Percentiles rank a stretch among this genome's conserved stretches.
phyloP scores from a whole-genome alignment of 2,329 filamentous ascomycete genomes.

The Colletotrichum sidae region DNA sequence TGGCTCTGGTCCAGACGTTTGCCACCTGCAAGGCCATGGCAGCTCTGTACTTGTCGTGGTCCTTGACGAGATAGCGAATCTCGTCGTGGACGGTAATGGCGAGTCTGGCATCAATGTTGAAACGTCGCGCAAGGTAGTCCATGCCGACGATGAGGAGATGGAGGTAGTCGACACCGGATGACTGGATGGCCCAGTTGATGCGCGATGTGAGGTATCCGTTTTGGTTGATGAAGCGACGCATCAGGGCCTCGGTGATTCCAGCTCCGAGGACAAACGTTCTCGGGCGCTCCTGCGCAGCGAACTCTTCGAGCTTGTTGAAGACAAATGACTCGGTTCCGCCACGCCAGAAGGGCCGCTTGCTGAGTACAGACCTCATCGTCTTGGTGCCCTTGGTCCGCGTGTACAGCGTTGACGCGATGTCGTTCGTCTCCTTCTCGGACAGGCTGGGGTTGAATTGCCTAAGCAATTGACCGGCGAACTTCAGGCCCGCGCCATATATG shows the following conservation, averaged over 20 bases:
- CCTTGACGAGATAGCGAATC: conserved; percentile 90
- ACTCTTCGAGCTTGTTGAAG: conserved; percentile 98
- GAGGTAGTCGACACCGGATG: conserved; percentile 95
- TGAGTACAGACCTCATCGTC: conserved; percentile 78
- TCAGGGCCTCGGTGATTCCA: conserved; percentile 94
- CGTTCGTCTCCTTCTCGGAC: conserved; percentile 80
- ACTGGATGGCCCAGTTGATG: conserved; percentile 99
- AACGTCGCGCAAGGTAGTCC: conserved; percentile 91
- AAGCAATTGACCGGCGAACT: conserved; percentile 89
- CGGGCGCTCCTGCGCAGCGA: conserved; percentile 92
- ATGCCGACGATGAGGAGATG: conserved; percentile 93
- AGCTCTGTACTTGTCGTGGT: conserved; percentile 86
- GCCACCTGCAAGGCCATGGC: conserved; percentile 94
- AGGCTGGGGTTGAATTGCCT: conserved; percentile 92
- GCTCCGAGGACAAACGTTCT: conserved; percentile 93
- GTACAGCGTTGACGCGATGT: conserved; percentile 85
- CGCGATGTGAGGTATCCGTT: conserved; percentile 94
- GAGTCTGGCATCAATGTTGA: conserved; percentile 85
- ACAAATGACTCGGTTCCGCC: conserved; percentile 97
- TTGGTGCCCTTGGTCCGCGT: conserved; percentile 90
- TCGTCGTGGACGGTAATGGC: conserved; percentile 98
- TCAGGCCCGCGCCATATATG: conserved; percentile 97
- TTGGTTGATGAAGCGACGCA: conserved; percentile 87
- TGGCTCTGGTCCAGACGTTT: conserved; percentile 96
- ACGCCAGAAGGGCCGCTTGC: conserved; percentile 87